Conservation (phyloP, 306 rosid genomes). For the Prunus dulcis region DNA sequence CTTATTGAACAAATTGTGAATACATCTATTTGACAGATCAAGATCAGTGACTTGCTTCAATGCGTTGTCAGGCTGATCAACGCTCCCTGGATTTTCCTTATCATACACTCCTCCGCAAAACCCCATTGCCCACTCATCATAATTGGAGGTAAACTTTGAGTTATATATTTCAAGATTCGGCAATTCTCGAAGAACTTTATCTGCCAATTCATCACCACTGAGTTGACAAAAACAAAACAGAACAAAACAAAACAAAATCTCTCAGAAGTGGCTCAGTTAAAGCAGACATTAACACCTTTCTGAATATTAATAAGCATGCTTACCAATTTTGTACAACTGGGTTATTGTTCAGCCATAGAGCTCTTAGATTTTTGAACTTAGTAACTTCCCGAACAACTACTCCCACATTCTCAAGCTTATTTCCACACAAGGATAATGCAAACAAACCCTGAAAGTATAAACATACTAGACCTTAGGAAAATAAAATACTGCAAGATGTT, state of each 20-base stretch:
- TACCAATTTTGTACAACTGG: conserved; percentile 52
- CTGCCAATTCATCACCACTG: conserved; percentile 53
- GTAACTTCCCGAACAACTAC: conserved; percentile 58
- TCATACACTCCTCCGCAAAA: conserved; percentile 78
- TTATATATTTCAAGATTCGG: conserved; percentile 74
- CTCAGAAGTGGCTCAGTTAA: neutral
- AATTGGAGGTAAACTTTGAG: conserved; percentile 60
- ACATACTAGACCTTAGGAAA: neutral
- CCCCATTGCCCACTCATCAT: conserved; percentile 80
- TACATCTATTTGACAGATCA: conserved; percentile 71
- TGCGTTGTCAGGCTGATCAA: conserved; percentile 33
- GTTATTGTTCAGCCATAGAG: conserved; percentile 83
- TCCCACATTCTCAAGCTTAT: conserved; percentile 54
- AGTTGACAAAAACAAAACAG: neutral
- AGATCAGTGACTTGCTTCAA: conserved; percentile 55
- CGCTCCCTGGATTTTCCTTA: conserved; percentile 66
- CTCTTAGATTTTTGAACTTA: conserved; percentile 67
- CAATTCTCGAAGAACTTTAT: conserved; percentile 42
- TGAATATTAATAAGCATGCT: conserved; percentile 1
- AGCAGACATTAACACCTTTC: conserved; percentile 7
- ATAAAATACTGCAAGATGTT: neutral
- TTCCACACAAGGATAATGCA: conserved; percentile 78
- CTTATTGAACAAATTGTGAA: conserved; percentile 65
- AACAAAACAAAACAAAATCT: conserved; percentile 15
- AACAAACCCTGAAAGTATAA: conserved; percentile 55